A percentile compares a stretch with the other conserved stretches of the same genome.
Evolutionary conservation across 768 basidiomycete species (phyloP).

Genomic region (Gloeostereum incarnatum): DNA sequence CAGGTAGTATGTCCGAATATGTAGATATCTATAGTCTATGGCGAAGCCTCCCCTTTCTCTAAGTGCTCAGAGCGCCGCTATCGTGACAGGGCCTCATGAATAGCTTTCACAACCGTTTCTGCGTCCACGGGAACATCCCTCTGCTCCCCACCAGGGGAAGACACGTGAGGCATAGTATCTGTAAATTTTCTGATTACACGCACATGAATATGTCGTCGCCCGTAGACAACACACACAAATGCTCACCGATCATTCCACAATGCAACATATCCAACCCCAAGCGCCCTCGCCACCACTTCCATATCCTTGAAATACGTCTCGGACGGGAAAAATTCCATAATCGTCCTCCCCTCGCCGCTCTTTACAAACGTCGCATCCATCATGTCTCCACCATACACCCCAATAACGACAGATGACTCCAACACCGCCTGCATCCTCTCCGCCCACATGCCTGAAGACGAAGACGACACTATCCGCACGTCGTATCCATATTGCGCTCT

Average conservation of each 20-base stretch:
- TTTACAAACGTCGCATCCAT: constrained; percentile 68
- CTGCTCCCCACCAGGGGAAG: constrained; percentile 13
- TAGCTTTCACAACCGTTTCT: constrained; percentile 27
- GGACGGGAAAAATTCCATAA: constrained; percentile 72
- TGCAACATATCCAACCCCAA: constrained; percentile 50
- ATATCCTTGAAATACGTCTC: constrained; percentile 58
- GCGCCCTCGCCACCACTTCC: constrained; percentile 42
- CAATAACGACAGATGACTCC: constrained; percentile 60
- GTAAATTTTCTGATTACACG: constrained; percentile 23
- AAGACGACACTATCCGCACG: constrained; percentile 42
- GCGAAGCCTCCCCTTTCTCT: no score
- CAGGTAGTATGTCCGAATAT: no score
- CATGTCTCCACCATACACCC: constrained; percentile 50
- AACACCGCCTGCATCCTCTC: constrained; percentile 54
- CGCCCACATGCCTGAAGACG: constrained; percentile 46
- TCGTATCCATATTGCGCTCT: constrained; percentile 42
- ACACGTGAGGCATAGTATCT: constrained; percentile 23
- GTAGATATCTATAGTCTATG: no score
- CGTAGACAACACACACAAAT: background rate
- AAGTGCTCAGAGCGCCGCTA: no score
- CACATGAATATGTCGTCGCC: constrained; percentile 3
- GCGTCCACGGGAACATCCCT: constrained; percentile 27
- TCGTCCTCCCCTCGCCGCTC: constrained; percentile 43
- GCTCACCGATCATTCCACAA: constrained; percentile 38
- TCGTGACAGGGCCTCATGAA: constrained; percentile 18